phyloP scores from a whole-genome alignment of 257 asterid genomes.

The Gynochthodes officinalis region DNA sequence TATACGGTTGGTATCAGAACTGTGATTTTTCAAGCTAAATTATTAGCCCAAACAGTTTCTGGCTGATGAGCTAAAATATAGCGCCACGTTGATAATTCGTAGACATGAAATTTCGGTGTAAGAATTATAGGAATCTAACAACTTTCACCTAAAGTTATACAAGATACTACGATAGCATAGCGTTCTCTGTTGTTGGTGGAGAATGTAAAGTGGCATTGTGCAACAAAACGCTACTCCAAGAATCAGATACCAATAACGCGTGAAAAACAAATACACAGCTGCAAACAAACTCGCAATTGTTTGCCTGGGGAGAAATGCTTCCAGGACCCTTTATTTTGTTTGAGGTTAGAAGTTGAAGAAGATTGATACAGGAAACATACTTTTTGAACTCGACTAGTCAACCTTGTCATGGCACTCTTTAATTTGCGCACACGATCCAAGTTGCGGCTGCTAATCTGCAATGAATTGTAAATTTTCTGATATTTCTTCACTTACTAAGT shows the following conservation, averaged over 20 bases:
- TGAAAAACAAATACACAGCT: not conserved
- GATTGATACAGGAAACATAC: conserved; percentile 30
- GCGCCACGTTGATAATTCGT: too few species aligned
- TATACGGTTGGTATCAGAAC: not conserved
- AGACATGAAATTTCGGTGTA: not conserved
- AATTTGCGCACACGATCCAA: conserved; percentile 84
- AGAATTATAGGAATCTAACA: not conserved
- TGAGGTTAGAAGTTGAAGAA: not conserved
- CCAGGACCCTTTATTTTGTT: not conserved
- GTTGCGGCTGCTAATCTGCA: conserved; percentile 77
- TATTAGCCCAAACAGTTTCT: not conserved
- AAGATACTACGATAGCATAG: too few species aligned
- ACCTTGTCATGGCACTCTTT: conserved; percentile 81
- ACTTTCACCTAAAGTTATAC: not conserved
- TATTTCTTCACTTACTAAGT: not conserved
- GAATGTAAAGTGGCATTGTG: not conserved
- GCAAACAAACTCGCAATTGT: not conserved
- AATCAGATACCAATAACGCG: not conserved
- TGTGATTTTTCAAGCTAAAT: not conserved
- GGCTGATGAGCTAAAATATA: too few species aligned
- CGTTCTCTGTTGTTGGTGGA: not conserved
- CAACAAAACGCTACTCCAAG: not conserved
- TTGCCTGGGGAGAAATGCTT: not conserved
- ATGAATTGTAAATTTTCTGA: conserved; percentile 3
- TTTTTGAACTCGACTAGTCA: conserved; percentile 82